Conservation (phyloP, 169 alveolate genomes). For the Amoebophrya sp. region DNA sequence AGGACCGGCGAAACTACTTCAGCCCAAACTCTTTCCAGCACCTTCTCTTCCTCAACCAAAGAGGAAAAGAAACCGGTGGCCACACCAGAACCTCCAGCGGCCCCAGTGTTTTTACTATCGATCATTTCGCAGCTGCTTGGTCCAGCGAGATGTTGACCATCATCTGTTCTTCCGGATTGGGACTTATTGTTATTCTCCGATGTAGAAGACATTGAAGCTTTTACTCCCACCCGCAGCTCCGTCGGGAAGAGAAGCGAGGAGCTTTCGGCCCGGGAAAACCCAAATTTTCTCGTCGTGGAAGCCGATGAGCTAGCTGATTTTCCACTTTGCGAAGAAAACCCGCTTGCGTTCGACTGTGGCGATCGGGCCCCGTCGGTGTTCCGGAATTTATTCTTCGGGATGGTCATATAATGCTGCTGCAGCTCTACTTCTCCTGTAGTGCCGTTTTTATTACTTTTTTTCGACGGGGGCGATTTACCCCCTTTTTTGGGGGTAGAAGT, state of each 20-base stretch:
- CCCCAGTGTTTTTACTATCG: not conserved
- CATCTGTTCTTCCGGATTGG: no score
- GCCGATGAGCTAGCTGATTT: no score
- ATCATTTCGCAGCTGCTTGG: not conserved
- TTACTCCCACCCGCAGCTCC: no score
- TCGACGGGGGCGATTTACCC: slow-evolving; percentile 3
- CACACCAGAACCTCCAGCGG: not conserved
- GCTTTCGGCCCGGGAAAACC: no score
- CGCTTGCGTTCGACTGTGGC: no score
- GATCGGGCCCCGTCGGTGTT: not conserved
- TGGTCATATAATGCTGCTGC: not conserved
- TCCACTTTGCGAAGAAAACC: no score
- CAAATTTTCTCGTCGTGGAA: no score
- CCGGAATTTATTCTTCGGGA: not conserved
- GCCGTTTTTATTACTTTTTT: not conserved
- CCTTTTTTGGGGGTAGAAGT: not conserved
- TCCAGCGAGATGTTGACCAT: not conserved
- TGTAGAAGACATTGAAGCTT: no score
- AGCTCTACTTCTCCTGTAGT: not conserved
- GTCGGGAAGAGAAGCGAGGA: no score
- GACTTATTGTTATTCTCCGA: no score
- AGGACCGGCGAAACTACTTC: not conserved
- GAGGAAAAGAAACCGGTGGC: not conserved
- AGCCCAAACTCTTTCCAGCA: not conserved
- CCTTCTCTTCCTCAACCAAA: not conserved